Evolutionary conservation across 1,284 basidiomycete species (phyloP).

Genomic region (Vanrija pseudolonga): DNA sequence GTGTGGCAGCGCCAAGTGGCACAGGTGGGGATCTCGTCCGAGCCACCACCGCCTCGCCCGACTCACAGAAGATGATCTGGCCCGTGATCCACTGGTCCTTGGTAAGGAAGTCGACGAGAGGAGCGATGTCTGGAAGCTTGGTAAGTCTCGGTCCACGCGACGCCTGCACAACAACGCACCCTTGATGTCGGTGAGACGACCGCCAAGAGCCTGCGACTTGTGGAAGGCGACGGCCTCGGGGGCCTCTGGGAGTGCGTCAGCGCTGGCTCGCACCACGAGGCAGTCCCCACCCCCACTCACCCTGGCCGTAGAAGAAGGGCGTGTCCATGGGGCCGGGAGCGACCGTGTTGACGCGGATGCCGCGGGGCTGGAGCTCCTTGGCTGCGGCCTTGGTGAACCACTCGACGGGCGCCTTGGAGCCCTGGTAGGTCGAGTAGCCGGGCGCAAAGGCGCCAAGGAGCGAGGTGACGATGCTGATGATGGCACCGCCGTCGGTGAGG

Average conservation of each 20-base stretch:
- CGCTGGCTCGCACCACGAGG: neutral
- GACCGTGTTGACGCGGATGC: constrained; percentile 19
- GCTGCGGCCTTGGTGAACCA: constrained; percentile 26
- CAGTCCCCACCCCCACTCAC: too few relatives aligned
- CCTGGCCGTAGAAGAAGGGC: constrained; percentile 18
- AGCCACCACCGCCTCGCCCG: neutral
- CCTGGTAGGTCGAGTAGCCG: constrained; percentile 26
- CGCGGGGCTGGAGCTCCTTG: constrained; percentile 22
- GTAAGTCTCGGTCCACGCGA: too few relatives aligned
- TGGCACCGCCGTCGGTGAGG: constrained; percentile 20
- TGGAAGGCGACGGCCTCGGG: constrained; percentile 18
- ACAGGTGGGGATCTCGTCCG: too few relatives aligned
- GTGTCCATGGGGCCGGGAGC: constrained; percentile 23
- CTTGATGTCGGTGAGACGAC: constrained; percentile 18
- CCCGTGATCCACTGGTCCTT: constrained; percentile 20
- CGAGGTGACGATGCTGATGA: constrained; percentile 22
- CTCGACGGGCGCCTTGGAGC: constrained; percentile 26
- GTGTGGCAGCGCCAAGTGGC: neutral
- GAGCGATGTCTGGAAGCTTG: constrained; percentile 9
- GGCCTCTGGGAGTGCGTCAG: constrained; percentile 3
- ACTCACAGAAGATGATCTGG: constrained; percentile 19
- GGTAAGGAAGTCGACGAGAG: constrained; percentile 13
- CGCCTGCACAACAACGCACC: too few relatives aligned
- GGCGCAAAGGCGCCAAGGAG: constrained; percentile 23
- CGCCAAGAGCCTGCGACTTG: constrained; percentile 11